Conservation (phyloP, 2,329 filamentous ascomycete species). For the Botryotinia narcissicola region DNA sequence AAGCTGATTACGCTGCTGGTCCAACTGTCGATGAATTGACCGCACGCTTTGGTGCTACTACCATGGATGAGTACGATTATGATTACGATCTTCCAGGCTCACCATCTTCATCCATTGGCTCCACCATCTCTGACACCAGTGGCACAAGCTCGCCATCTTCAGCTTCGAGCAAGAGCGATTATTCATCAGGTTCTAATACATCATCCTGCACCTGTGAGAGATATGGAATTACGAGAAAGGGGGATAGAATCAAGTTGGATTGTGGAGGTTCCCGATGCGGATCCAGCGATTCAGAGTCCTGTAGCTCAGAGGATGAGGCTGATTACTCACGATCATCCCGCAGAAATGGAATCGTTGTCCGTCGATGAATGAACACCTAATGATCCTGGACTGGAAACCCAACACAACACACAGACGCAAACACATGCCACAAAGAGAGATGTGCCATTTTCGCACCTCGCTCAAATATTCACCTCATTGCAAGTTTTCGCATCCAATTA, state of each 20-base stretch:
- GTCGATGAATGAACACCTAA: slow-evolving; percentile 32
- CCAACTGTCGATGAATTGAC: slow-evolving; percentile 77
- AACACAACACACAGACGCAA: slow-evolving; percentile 20
- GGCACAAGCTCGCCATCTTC: slow-evolving; percentile 66
- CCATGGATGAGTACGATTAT: slow-evolving; percentile 54
- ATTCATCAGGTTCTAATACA: slow-evolving; percentile 69
- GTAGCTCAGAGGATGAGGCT: slow-evolving; percentile 63
- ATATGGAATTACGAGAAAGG: slow-evolving; percentile 92
- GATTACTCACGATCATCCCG: slow-evolving; percentile 56
- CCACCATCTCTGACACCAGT: slow-evolving; percentile 72
- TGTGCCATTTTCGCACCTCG: slow-evolving; percentile 1
- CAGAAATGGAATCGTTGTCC: slow-evolving; percentile 62
- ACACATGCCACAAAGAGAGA: slow-evolving; percentile 4
- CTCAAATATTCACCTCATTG: slow-evolving; percentile 25
- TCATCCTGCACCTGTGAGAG: slow-evolving; percentile 88
- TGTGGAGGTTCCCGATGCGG: slow-evolving; percentile 87
- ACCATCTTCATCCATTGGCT: slow-evolving; percentile 67
- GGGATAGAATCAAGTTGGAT: slow-evolving; percentile 92
- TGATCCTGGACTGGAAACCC: slow-evolving; percentile 18
- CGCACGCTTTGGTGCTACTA: slow-evolving; percentile 65
- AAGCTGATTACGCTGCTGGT: slow-evolving; percentile 68
- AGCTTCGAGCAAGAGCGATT: slow-evolving; percentile 68
- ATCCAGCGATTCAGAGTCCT: slow-evolving; percentile 68
- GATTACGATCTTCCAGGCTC: slow-evolving; percentile 55
- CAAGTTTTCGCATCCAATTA: slow-evolving; percentile 12